Evolutionary conservation across 2,329 filamentous ascomycete species (phyloP).

Genomic region (Trichophyton verrucosum): DNA sequence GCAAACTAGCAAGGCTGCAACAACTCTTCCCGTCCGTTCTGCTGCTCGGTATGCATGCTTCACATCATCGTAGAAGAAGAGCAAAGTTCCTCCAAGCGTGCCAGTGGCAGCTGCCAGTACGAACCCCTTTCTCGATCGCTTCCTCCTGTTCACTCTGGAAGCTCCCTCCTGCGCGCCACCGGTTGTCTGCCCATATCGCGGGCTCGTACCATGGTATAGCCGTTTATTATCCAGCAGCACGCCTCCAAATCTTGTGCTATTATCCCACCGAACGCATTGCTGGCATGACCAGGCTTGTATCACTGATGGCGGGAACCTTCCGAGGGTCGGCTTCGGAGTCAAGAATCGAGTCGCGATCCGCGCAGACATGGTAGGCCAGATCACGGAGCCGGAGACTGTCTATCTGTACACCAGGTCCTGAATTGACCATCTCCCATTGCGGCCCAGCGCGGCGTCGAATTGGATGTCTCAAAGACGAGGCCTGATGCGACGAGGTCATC

Average conservation of each 20-base stretch:
- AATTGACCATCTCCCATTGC: constrained; percentile 1
- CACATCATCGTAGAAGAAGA: constrained; percentile 52
- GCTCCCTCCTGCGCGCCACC: not conserved
- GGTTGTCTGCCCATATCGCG: not conserved
- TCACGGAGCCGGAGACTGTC: not conserved
- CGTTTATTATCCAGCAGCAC: not conserved
- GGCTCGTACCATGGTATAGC: not conserved
- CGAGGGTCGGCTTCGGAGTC: not conserved
- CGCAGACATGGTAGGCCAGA: not conserved
- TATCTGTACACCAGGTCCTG: not conserved
- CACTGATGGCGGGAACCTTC: not conserved
- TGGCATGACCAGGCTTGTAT: not conserved
- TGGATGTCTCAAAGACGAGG: not conserved
- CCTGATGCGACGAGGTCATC: not conserved
- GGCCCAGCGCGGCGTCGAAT: not conserved
- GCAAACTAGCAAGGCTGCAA: constrained; percentile 59
- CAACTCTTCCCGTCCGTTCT: constrained; percentile 68
- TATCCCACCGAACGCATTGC: not conserved
- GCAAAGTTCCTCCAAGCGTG: constrained; percentile 30
- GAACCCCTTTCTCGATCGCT: constrained; percentile 17
- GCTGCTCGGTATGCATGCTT: constrained; percentile 63
- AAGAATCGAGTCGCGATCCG: not conserved
- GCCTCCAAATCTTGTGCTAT: not conserved
- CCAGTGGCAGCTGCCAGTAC: constrained; percentile 26
- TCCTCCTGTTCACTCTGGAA: not conserved